phyloP scores from a whole-genome alignment of 352 stramenopile species.

The Plasmopara muralis region DNA sequence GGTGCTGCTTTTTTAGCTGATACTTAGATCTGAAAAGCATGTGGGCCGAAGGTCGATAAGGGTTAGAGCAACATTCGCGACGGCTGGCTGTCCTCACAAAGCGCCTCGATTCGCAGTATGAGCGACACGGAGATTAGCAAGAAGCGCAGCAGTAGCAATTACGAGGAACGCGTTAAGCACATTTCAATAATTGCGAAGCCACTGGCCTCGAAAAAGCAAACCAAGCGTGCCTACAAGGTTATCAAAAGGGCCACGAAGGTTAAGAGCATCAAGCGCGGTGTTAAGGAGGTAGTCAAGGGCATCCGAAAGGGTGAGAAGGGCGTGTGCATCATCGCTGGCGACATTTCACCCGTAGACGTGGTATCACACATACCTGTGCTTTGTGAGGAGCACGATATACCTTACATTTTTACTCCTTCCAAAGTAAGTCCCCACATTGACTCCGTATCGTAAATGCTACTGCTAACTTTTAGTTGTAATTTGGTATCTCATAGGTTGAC shows the following conservation, averaged over 20 bases:
- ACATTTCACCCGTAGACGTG: slow-evolving; percentile 99
- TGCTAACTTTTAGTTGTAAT: slow-evolving; percentile 10
- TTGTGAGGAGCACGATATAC: slow-evolving; percentile 98
- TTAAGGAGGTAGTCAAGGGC: slow-evolving; percentile 99
- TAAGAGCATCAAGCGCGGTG: slow-evolving; percentile 96
- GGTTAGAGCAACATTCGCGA: slow-evolving; percentile 20
- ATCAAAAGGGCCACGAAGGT: slow-evolving; percentile 93
- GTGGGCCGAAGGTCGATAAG: slow-evolving; percentile 21
- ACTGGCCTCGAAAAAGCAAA: slow-evolving; percentile 96
- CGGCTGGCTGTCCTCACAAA: slow-evolving; percentile 19
- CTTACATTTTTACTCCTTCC: slow-evolving; percentile 97
- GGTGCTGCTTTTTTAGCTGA: neutral
- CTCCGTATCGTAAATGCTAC: neutral
- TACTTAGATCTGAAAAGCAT: neutral
- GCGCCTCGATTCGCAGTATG: slow-evolving; percentile 28
- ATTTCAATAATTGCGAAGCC: slow-evolving; percentile 93
- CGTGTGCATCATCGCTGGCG: slow-evolving; percentile 97
- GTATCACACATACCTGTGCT: slow-evolving; percentile 98
- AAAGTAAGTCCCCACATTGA: slow-evolving; percentile 61
- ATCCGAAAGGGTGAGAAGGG: slow-evolving; percentile 96
- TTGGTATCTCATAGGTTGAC: slow-evolving; percentile 45
- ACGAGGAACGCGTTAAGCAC: slow-evolving; percentile 85
- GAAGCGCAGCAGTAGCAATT: slow-evolving; percentile 34
- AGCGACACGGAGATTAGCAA: slow-evolving; percentile 69
- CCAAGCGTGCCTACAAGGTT: slow-evolving; percentile 91